Evolutionary conservation across 345 rosid species (phyloP).

Genomic region (Alliaria petiolata): DNA sequence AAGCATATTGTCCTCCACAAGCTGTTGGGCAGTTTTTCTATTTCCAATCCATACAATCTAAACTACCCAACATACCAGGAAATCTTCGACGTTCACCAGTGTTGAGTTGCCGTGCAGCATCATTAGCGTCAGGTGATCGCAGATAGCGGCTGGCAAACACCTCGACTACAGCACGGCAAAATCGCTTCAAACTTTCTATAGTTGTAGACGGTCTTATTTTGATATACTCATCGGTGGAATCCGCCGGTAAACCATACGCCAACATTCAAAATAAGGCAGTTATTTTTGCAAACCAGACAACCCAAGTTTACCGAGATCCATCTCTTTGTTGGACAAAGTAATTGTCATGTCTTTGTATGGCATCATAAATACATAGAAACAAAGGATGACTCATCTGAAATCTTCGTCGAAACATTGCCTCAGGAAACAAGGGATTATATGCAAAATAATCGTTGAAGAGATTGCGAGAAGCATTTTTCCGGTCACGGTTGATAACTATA

Average conservation of each 20-base stretch:
- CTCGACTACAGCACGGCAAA: not conserved
- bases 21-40: not conserved
- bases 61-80: not conserved
- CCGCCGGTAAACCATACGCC: not conserved
- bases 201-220: not conserved
- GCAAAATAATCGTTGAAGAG: not conserved
- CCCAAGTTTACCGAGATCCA: not conserved
- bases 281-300: not conserved
- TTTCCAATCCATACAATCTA: conserved; percentile 1
- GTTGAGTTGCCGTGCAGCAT: not conserved
- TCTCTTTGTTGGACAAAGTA: not conserved
- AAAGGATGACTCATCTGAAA: not conserved
- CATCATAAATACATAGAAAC: not conserved
- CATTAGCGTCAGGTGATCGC: not conserved
- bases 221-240: not conserved
- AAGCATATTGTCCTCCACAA: not conserved
- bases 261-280: not conserved
- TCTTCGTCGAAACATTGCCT: not conserved
- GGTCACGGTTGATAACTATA: not conserved
- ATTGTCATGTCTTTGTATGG: not conserved
- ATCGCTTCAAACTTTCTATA: not conserved
- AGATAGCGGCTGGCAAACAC: not conserved
- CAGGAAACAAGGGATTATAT: not conserved
- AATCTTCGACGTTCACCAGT: not conserved
- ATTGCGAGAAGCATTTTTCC: not conserved